Conservation (phyloP, 371 early-diverging fungal genomes). For the Dichotomocladium elegans region DNA sequence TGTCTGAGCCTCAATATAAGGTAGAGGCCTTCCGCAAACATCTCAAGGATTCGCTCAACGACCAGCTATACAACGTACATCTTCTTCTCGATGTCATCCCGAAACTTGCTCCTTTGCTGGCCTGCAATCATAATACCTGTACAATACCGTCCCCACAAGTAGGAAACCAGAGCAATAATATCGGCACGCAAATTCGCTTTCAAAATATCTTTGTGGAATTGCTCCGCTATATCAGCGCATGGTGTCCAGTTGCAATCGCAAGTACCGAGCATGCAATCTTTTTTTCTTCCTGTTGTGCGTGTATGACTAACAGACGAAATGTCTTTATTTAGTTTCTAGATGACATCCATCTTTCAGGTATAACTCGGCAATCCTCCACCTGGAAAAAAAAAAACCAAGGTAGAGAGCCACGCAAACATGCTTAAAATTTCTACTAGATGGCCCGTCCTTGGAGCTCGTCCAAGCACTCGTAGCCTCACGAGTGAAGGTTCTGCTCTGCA, state of each 20-base stretch:
- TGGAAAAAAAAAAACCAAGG: neutral
- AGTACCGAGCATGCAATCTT: neutral
- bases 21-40: slow-evolving; percentile 28
- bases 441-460: slow-evolving; percentile 36
- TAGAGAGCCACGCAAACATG: no score
- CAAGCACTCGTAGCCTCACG: slow-evolving; percentile 27
- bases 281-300: no score
- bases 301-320: neutral
- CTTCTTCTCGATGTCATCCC: slow-evolving; percentile 34
- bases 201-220: slow-evolving; percentile 42
- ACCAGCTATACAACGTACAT: slow-evolving; percentile 32
- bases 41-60: slow-evolving; percentile 20
- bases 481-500: slow-evolving; percentile 24
- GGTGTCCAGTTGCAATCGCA: slow-evolving; percentile 42
- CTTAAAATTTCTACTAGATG: slow-evolving; percentile 11
- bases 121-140: slow-evolving; percentile 9
- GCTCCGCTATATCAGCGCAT: slow-evolving; percentile 30
- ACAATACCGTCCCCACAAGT: no score
- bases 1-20: slow-evolving; percentile 41
- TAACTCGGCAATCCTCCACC: neutral
- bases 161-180: slow-evolving; percentile 25
- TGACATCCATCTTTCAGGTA: slow-evolving; percentile 40
- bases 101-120: slow-evolving; percentile 29
- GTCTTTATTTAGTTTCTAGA: slow-evolving; percentile 29
- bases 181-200: slow-evolving; percentile 35